phyloP scores from a whole-genome alignment of 2,329 filamentous ascomycete genomes.

The Hypoxylon sp. region DNA sequence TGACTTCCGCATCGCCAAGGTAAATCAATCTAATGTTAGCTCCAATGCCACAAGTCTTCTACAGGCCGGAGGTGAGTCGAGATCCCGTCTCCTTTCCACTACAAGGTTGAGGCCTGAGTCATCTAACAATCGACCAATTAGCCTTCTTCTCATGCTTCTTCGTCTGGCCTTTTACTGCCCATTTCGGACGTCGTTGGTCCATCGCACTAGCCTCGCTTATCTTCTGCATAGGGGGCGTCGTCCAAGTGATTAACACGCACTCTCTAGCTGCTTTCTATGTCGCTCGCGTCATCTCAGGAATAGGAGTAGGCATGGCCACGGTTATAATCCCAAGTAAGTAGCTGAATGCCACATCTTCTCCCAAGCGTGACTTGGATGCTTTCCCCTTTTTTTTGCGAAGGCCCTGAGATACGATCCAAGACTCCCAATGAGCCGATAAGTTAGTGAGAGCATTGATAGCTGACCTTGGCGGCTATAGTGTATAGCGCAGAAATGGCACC shows the following conservation, averaged over 20 bases:
- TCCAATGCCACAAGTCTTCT: conserved; percentile 59
- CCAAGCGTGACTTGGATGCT: background rate
- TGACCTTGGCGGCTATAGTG: conserved; percentile 51
- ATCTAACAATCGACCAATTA: conserved; percentile 30
- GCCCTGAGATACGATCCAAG: background rate
- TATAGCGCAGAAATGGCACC: conserved; percentile 62
- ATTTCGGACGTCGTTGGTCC: conserved; percentile 57
- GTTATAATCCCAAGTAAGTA: conserved; percentile 58
- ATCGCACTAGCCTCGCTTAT: conserved; percentile 57
- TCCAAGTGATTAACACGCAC: conserved; percentile 57
- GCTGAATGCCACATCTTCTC: background rate
- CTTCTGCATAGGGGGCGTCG: conserved; percentile 60
- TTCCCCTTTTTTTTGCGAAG: background rate
- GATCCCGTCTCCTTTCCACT: too few relatives aligned
- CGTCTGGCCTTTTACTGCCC: conserved; percentile 59
- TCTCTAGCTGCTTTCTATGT: conserved; percentile 56
- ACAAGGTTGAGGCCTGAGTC: background rate
- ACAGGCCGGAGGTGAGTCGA: conserved; percentile 56
- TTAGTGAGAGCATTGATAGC: background rate
- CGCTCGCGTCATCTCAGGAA: conserved; percentile 54
- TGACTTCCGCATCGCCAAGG: conserved; percentile 54
- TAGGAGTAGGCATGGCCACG: conserved; percentile 55
- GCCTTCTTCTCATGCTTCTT: conserved; percentile 61
- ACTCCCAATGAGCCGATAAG: background rate
- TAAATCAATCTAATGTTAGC: conserved; percentile 52